A percentile compares a stretch with the other conserved stretches of the same genome.
These are phyloP conservation scores for Scleromitrula shiraiana DNA, from an alignment of 2,329 filamentous ascomycete species.

Conservation along the genomic window DNA sequence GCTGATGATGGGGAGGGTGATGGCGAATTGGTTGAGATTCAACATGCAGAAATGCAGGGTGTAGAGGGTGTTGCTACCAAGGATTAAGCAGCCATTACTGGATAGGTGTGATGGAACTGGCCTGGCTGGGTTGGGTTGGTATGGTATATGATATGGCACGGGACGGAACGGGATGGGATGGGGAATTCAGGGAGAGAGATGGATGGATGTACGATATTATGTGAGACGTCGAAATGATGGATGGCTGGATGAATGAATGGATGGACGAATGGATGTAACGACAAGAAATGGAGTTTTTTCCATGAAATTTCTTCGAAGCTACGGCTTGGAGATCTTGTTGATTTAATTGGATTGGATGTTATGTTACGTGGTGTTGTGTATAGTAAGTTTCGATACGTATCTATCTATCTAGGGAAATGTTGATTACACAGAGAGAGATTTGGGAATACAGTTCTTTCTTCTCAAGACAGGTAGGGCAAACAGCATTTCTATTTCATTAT, in stretches of 20 bases:
- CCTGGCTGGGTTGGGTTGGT: background rate
- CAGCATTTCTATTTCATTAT: background rate
- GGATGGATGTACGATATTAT: slow-evolving; percentile 1
- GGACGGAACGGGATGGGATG: background rate
- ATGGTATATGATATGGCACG: background rate
- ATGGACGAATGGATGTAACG: background rate
- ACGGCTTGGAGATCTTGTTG: no score
- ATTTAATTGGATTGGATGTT: background rate
- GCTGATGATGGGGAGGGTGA: slow-evolving; percentile 16
- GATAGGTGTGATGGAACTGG: background rate
- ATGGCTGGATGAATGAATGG: slow-evolving; percentile 1
- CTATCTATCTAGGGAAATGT: background rate
- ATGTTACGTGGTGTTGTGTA: background rate
- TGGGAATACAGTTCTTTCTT: background rate
- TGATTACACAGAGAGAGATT: background rate
- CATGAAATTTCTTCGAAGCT: background rate
- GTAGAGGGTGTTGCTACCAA: slow-evolving; percentile 9
- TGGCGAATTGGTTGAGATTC: slow-evolving; percentile 22
- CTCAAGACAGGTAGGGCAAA: background rate
- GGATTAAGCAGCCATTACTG: no score
- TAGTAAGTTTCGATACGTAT: background rate
- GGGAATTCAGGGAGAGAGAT: background rate
- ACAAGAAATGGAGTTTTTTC: background rate
- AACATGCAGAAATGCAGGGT: slow-evolving; percentile 22
- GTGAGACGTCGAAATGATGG: background rate